Conservation (phyloP, 805 yeast species). For the Saccharomyces kudriavzevii region DNA sequence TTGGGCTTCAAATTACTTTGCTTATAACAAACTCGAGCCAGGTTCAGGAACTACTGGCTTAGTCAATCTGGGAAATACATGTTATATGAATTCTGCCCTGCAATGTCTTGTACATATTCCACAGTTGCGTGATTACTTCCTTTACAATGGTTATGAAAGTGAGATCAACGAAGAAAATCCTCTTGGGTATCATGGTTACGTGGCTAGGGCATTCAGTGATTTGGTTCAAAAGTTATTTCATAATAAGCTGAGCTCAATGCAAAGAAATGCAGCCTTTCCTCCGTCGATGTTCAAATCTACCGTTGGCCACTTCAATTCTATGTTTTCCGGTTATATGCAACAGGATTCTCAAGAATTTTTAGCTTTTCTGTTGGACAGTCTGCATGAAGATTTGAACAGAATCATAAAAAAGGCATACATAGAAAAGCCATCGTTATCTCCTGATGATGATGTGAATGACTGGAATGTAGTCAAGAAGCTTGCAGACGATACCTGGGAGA, state of each 20-base stretch:
- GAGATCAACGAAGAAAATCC: slow-evolving; percentile 78
- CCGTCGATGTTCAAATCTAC: slow-evolving; percentile 75
- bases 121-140: slow-evolving; percentile 69
- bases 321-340: slow-evolving; percentile 82
- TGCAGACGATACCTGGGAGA: slow-evolving; percentile 73
- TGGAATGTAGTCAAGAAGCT: slow-evolving; percentile 45
- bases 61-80: slow-evolving; percentile 77
- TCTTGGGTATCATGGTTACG: slow-evolving; percentile 73
- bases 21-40: slow-evolving; percentile 26
- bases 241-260: slow-evolving; percentile 15
- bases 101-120: slow-evolving; percentile 86
- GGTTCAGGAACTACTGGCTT: slow-evolving; percentile 50
- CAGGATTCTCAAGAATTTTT: slow-evolving; percentile 94
- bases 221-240: slow-evolving; percentile 56
- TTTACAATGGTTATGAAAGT: slow-evolving; percentile 45
- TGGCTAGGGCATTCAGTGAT: slow-evolving; percentile 68
- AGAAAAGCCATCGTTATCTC: slow-evolving; percentile 72
- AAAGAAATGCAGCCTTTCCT: slow-evolving; percentile 31
- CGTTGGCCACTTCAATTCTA: slow-evolving; percentile 68
- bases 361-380: slow-evolving; percentile 80
- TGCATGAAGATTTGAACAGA: slow-evolving; percentile 89
- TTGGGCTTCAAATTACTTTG: slow-evolving; percentile 33
- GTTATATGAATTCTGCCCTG: slow-evolving; percentile 91
- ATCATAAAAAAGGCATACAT: slow-evolving; percentile 75
- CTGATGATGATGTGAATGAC: slow-evolving; percentile 52